Base-by-base conservation (phyloP, 768 basidiomycete genomes). In the Lactifluus pinguis region DNA sequence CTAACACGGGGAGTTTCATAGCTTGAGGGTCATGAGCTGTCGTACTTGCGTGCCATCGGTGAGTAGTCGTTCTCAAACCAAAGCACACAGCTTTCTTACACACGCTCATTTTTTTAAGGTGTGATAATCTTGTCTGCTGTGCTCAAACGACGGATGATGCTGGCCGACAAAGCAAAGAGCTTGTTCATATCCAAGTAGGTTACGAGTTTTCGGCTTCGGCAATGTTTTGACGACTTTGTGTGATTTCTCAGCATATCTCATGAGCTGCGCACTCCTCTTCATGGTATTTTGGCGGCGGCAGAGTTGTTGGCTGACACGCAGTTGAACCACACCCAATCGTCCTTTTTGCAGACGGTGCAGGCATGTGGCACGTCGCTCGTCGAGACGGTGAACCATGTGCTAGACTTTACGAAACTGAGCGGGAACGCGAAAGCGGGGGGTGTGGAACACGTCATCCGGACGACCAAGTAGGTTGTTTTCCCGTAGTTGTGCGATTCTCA, bases 311-410 rank as follows among this genome's bases (percentile, higher is more conserved):
- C 82, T 50, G 94, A 95, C 49, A 95, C 89, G 13, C 69, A 79
- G n/a, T 75, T 98, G 36, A 87, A 84, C 68, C 84, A 88, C 50
- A 84, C 85, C 13, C 95, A 98, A 71, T 70, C 76, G 10, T 92
- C 93, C 0, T 95, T 93, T 76, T 74, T 97, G 53, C 89, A 93
- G 69, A 97, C 95, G 0, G 90, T 97, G 1, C 89, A 94, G 71
- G 93, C 92, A 6, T 97, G 94, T 69, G 94, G 93, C 14, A 95
- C 88, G n/a, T 92, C 92, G 1, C 80, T 98, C 1, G 91, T 95
- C 45, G 95, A 98, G 75, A 95, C 94, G 0, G 93, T 98, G 52
- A 97, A 97, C 69, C 95, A 98, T 67, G 95, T 98, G 6, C 76
- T 98, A 30, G 95, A 98, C 71, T 98, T 95, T 69, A 95, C 93